phyloP scores from a whole-genome alignment of 371 early-diverging fungal species.

The Choanephora cucurbitarum region DNA sequence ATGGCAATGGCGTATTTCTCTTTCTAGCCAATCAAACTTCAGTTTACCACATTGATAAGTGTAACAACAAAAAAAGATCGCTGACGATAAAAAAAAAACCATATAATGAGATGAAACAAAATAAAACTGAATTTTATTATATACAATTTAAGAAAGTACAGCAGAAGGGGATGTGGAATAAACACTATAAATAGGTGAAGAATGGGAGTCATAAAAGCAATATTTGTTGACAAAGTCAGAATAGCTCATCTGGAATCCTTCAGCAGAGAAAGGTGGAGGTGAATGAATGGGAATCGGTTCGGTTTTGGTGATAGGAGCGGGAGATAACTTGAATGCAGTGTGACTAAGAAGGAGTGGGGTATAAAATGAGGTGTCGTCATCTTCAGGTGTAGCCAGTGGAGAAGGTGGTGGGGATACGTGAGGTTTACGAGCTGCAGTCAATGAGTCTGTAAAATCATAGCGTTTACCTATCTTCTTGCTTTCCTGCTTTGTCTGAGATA shows the following conservation, averaged over 20 bases:
- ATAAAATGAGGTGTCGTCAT: conserved; percentile 17
- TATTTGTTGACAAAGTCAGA: conserved; percentile 61
- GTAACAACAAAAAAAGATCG: no score
- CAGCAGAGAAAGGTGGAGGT: conserved; percentile 14
- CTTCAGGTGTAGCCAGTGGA: conserved; percentile 19
- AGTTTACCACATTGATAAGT: no score
- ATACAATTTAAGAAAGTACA: conserved; percentile 24
- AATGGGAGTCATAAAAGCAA: conserved; percentile 55
- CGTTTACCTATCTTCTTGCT: conserved; percentile 34
- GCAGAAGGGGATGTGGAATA: conserved; percentile 43
- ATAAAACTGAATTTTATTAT: conserved; percentile 1
- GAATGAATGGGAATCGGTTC: conserved; percentile 6
- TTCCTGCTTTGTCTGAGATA: not conserved
- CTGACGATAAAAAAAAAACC: no score
- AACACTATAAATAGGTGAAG: conserved; percentile 27
- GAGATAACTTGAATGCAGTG: not conserved
- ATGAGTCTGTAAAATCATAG: conserved; percentile 46
- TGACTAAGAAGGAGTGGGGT: conserved; percentile 18
- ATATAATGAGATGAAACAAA: no score
- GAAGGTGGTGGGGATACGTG: conserved; percentile 16
- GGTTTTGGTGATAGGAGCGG: conserved; percentile 1
- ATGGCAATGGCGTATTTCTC: no score
- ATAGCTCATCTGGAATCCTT: conserved; percentile 36
- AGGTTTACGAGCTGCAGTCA: conserved; percentile 33
- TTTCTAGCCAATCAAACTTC: no score